Evolutionary conservation across 768 basidiomycete genomes (phyloP).

Genomic region (Phylloporus sp.): DNA sequence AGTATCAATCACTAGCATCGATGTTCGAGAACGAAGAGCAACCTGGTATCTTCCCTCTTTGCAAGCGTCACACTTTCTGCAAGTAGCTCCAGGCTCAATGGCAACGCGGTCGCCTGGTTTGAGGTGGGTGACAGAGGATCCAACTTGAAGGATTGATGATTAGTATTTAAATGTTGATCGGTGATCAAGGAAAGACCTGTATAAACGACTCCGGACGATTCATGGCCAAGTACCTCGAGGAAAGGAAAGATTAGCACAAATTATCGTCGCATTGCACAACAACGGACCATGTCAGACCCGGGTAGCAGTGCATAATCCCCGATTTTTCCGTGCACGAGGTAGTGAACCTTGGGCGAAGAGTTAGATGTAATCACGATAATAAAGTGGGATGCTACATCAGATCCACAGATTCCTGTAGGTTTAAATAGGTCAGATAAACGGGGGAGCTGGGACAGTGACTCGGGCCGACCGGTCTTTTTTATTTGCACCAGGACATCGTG

Average conservation of each 20-base stretch:
- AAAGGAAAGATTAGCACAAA: neutral
- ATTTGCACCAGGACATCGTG: constrained; percentile 85
- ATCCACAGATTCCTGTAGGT: constrained; percentile 78
- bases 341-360: constrained; percentile 55
- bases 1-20: neutral
- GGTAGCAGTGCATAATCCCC: constrained; percentile 74
- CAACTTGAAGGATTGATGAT: constrained; percentile 43
- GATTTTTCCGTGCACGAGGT: constrained; percentile 71
- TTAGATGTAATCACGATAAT: constrained; percentile 4
- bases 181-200: constrained; percentile 42
- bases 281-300: constrained; percentile 58
- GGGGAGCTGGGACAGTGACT: neutral
- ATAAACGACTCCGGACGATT: constrained; percentile 75
- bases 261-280: constrained; percentile 3
- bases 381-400: constrained; percentile 52
- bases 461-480: constrained; percentile 78
- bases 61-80: constrained; percentile 78
- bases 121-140: constrained; percentile 67
- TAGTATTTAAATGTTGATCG: neutral
- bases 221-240: constrained; percentile 86
- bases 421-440: constrained; percentile 8
- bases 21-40: constrained; percentile 10
- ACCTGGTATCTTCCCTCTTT: constrained; percentile 83
- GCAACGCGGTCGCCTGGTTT: constrained; percentile 85
- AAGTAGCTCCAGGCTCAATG: constrained; percentile 86